A percentile compares a stretch with the other conserved stretches of the same genome.
phyloP scores from a whole-genome alignment of 2,329 filamentous ascomycete species.

The Verticillium tricorpus region DNA sequence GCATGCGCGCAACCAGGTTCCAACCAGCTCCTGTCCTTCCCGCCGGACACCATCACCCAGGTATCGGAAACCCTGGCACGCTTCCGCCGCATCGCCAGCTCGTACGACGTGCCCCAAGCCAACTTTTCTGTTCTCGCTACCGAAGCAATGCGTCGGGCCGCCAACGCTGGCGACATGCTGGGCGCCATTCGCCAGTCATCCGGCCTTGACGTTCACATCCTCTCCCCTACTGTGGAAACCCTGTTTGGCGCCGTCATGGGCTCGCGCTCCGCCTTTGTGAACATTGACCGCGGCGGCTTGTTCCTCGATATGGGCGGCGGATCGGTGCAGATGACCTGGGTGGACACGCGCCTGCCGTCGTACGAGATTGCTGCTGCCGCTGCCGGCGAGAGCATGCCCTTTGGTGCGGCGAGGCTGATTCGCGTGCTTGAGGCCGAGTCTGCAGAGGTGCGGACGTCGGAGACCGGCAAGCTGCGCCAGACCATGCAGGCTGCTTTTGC shows the following conservation, averaged over 20 bases:
- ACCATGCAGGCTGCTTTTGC: conserved; percentile 59
- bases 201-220: conserved; percentile 61
- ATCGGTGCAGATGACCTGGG: conserved; percentile 61
- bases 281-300: conserved; percentile 59
- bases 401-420: conserved; percentile 55
- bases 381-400: conserved; percentile 54
- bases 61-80: conserved; percentile 64
- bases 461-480: conserved; percentile 49
- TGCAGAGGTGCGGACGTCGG: conserved; percentile 33
- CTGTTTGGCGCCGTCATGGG: conserved; percentile 74
- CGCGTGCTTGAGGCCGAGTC: conserved; percentile 39
- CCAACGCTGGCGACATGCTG: conserved; percentile 68
- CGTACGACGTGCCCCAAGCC: conserved; percentile 59
- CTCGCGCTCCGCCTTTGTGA: conserved; percentile 67
- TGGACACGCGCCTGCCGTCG: conserved; percentile 41
- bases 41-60: conserved; percentile 52
- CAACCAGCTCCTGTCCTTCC: conserved; percentile 34
- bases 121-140: conserved; percentile 79
- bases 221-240: conserved; percentile 78
- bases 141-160: conserved; percentile 78
- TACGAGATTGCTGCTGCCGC: conserved; percentile 52
- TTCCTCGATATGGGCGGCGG: conserved; percentile 84
- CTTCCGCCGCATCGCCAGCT: conserved; percentile 67
- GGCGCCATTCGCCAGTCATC: conserved; percentile 57
- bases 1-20: conserved; percentile 23